Evolutionary conservation across 768 basidiomycete genomes (phyloP), one percentile per base, ranked within the genome.

Genomic region (Harrya chromipes): DNA sequence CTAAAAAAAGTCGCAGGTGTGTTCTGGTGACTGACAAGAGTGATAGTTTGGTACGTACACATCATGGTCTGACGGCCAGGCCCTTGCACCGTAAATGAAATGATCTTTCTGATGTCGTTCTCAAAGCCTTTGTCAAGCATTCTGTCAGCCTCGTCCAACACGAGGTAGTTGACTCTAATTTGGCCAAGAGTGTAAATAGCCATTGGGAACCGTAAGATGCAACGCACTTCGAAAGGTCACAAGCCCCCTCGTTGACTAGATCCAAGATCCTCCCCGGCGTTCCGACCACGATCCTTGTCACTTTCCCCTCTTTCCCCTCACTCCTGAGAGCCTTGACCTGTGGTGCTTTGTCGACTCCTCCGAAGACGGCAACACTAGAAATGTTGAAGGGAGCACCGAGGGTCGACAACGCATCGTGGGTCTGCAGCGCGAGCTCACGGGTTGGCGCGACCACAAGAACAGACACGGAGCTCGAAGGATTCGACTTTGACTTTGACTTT

Each of bases 121-220:
- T 99, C 97, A 65, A 99, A 99, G 0, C 95, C 97, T 68, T 88
- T 93, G 67, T 98, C 97, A 43, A 99, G 76, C 95, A 97, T 97
- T 43, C 95, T 80, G 71, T 98, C 95, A 6, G 97, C 97, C 72
- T 99, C 97, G 64, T 99, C 97, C 53, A 99, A 74, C 10, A 97
- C 95, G 19, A 98, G 74, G 71, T 94, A 99, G 37, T 82, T 75
- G 13, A 98, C 93, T 24, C 89, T 92, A 54, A 21, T 34, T 4
- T 23, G 17, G 16, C 31, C 29, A n/a, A 17, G 33, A 34, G 5
- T 3, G 16, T 19, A 20, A 41, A 17, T 17, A 16, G 33, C 14
- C 12, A 10, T 23, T 8, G 54, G 60, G 36, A 8, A 36, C 17
- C 8, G n/a, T 31, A 4, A 37, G 17, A 41, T 14, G 38, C 6